Conservation (phyloP, 306 rosid species). For the Quercus cerris region DNA sequence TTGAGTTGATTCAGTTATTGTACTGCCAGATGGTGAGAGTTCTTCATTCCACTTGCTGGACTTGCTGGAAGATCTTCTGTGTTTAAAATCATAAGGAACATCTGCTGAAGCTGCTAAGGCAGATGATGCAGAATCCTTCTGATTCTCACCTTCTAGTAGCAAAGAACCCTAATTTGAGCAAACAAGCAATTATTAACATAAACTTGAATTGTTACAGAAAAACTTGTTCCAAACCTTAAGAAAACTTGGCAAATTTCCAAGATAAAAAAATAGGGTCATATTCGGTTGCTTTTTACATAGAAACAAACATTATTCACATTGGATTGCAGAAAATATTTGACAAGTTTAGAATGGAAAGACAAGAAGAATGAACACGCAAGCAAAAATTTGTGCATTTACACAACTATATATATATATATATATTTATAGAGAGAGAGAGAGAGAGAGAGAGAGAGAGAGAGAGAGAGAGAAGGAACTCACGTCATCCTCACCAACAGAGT, state of each 20-base stretch:
- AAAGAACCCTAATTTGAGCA: slow-evolving; percentile 33
- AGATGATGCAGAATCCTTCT: slow-evolving; percentile 50
- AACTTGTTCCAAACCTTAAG: background rate
- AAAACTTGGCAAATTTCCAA: background rate
- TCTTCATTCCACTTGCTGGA: slow-evolving; percentile 88
- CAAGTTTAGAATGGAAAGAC: slow-evolving; percentile 1
- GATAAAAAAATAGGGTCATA: background rate
- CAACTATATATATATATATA: background rate
- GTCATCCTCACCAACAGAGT: slow-evolving; percentile 79
- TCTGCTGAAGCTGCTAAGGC: slow-evolving; percentile 40
- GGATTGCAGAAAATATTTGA: background rate
- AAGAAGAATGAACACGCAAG: background rate
- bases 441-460: slow-evolving; percentile 10
- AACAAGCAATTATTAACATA: background rate
- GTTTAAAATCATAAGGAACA: slow-evolving; percentile 58
- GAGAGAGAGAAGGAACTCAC: slow-evolving; percentile 51
- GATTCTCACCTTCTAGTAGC: slow-evolving; percentile 58
- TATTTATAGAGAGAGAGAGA: background rate
- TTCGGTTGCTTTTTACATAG: background rate
- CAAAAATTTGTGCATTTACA: background rate
- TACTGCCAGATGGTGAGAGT: slow-evolving; percentile 68
- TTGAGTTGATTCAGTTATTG: slow-evolving; percentile 76
- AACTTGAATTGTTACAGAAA: background rate
- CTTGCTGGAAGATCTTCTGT: slow-evolving; percentile 77
- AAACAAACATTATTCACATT: background rate